These are phyloP conservation scores for Zangia roseola DNA, from an alignment of 768 basidiomycete species.

Conservation along the genomic window DNA sequence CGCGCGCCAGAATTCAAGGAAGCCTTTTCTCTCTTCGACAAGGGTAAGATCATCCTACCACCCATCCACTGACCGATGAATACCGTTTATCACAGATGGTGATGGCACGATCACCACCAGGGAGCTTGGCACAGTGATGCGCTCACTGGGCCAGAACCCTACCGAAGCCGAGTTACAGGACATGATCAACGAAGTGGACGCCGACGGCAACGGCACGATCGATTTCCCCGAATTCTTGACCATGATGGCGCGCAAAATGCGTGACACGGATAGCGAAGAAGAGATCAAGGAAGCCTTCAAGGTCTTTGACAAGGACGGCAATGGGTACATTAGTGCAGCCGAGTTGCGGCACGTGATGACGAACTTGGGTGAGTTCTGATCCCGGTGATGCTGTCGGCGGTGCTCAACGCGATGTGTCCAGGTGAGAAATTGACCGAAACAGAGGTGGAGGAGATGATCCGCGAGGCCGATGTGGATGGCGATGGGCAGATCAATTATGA, in stretches of 20 bases:
- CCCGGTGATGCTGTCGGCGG: background rate
- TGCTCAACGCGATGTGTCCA: conserved; percentile 25
- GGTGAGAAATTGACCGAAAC: conserved; percentile 85
- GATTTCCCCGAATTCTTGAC: conserved; percentile 84
- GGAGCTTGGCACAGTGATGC: conserved; percentile 93
- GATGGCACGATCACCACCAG: conserved; percentile 91
- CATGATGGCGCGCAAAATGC: conserved; percentile 88
- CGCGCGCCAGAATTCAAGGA: conserved; percentile 87
- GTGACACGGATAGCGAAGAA: conserved; percentile 89
- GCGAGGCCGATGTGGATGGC: conserved; percentile 92
- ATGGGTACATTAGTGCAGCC: conserved; percentile 82
- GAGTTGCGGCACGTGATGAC: conserved; percentile 93
- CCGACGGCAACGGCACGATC: conserved; percentile 85
- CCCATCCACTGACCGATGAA: background rate
- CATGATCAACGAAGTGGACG: conserved; percentile 95
- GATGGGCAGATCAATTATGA: conserved; percentile 93
- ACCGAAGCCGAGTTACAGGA: conserved; percentile 90
- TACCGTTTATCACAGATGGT: conserved; percentile 52
- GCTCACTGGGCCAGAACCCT: conserved; percentile 89
- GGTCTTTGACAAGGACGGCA: conserved; percentile 95
- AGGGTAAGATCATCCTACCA: conserved; percentile 47
- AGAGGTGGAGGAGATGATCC: conserved; percentile 96
- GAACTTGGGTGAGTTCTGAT: conserved; percentile 61
- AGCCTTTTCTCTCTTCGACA: conserved; percentile 97
- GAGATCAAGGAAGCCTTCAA: conserved; percentile 97